These are phyloP conservation scores for Calonectria fujianensis DNA, from an alignment of 2,329 filamentous ascomycete species.

Conservation along the genomic window DNA sequence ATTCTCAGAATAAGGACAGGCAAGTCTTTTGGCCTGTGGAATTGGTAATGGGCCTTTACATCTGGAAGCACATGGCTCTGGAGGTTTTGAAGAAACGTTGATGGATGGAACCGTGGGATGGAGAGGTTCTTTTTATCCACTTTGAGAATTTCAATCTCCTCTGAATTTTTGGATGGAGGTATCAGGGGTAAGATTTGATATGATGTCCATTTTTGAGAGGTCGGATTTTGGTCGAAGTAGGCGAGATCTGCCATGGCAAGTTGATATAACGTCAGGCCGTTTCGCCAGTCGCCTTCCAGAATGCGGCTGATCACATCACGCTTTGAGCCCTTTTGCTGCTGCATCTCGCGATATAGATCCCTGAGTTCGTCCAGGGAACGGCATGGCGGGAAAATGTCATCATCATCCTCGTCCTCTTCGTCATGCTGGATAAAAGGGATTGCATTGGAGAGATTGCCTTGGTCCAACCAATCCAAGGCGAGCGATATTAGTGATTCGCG, in stretches of 20 bases:
- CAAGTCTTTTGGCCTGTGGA: slow-evolving; percentile 81
- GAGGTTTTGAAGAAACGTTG: slow-evolving; percentile 85
- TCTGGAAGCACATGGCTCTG: slow-evolving; percentile 84
- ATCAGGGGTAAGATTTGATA: slow-evolving; percentile 75
- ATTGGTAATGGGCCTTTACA: slow-evolving; percentile 88
- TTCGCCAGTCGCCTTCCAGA: slow-evolving; percentile 80
- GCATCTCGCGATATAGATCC: slow-evolving; percentile 77
- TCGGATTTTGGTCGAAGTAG: slow-evolving; percentile 79
- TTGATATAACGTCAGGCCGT: slow-evolving; percentile 79
- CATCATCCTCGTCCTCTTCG: slow-evolving; percentile 73
- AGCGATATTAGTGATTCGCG: slow-evolving; percentile 83
- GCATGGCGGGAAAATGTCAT: slow-evolving; percentile 82
- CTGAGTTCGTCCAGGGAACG: slow-evolving; percentile 79
- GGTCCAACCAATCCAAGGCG: slow-evolving; percentile 85
- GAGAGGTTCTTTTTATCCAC: slow-evolving; percentile 68
- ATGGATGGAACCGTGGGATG: slow-evolving; percentile 85
- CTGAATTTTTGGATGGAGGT: slow-evolving; percentile 59
- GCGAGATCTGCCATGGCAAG: slow-evolving; percentile 81
- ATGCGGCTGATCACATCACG: slow-evolving; percentile 79
- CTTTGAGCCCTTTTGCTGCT: slow-evolving; percentile 75
- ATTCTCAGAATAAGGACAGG: slow-evolving; percentile 85
- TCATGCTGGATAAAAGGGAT: slow-evolving; percentile 60
- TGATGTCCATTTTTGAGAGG: slow-evolving; percentile 78
- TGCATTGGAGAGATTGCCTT: slow-evolving; percentile 76
- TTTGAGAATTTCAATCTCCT: slow-evolving; percentile 64